Percentiles rank a stretch among this genome's conserved stretches.
Evolutionary conservation across 805 yeast genomes (phyloP).

Genomic region (Lipomyces anomalus): DNA sequence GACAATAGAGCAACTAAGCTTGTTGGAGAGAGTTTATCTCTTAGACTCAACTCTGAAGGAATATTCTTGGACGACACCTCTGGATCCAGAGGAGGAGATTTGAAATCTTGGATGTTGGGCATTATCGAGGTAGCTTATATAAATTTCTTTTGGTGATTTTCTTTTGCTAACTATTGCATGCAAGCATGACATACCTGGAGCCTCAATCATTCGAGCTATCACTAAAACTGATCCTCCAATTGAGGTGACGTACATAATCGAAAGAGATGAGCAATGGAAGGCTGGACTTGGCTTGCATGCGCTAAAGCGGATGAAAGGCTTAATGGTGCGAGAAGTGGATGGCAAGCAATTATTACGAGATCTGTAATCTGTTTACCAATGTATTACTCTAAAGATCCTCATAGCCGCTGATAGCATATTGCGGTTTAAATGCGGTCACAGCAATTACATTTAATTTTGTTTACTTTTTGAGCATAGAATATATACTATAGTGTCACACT

Average conservation of each 20-base stretch:
- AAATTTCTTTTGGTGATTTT: not conserved
- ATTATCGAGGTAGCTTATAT: conserved; percentile 8
- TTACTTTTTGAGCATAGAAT: not conserved
- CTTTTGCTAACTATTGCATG: not conserved
- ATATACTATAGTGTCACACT: not conserved
- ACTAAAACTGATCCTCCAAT: conserved; percentile 17
- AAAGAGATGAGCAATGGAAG: conserved; percentile 12
- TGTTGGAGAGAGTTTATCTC: conserved; percentile 7
- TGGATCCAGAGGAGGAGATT: conserved; percentile 13
- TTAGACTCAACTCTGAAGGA: conserved; percentile 14
- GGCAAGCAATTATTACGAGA: conserved; percentile 8
- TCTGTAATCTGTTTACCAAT: not conserved
- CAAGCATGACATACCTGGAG: conserved; percentile 11
- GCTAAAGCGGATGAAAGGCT: conserved; percentile 8
- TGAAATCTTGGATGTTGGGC: conserved; percentile 19
- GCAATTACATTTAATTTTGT: not conserved
- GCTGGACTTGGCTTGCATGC: conserved; percentile 18
- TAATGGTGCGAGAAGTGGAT: conserved; percentile 13
- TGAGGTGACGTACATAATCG: conserved; percentile 13
- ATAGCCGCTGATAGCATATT: not conserved
- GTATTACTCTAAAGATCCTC: not conserved
- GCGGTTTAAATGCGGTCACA: not conserved
- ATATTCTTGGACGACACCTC: conserved; percentile 12
- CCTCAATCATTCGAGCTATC: conserved; percentile 14
- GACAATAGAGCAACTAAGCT: conserved; percentile 3